phyloP scores from a whole-genome alignment of 2,329 filamentous ascomycete genomes.

The Apiospora marii region DNA sequence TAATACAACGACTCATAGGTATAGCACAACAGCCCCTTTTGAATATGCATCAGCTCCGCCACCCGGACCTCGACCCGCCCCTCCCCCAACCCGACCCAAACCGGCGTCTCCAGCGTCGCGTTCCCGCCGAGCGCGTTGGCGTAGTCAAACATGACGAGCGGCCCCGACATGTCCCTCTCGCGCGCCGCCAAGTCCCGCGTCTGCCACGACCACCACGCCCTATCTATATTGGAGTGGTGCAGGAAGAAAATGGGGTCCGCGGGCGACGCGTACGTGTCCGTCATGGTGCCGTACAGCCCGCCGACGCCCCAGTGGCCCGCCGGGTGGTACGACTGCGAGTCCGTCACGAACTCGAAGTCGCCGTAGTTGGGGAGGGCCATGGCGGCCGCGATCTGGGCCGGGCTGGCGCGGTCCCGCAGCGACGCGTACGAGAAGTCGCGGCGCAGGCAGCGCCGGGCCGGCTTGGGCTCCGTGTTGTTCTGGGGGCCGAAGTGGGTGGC shows the following conservation, averaged over 20 bases:
- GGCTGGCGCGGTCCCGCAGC: background rate
- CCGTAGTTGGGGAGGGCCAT: background rate
- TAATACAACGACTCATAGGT: conserved; percentile 25
- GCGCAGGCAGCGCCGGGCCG: background rate
- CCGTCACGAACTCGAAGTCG: conserved; percentile 12
- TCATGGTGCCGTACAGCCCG: conserved; percentile 27
- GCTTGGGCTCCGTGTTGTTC: background rate
- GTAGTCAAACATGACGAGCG: conserved; percentile 27
- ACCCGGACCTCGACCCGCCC: background rate
- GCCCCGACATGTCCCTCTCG: conserved; percentile 24
- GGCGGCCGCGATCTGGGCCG: background rate
- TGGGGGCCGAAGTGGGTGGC: conserved; percentile 1
- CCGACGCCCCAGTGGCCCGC: conserved; percentile 27
- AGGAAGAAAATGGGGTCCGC: conserved; percentile 25
- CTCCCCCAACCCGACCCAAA: conserved; percentile 23
- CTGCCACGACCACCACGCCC: conserved; percentile 23
- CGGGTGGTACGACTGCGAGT: conserved; percentile 19
- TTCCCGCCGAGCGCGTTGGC: conserved; percentile 24
- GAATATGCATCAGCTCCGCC: conserved; percentile 26
- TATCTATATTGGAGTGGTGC: conserved; percentile 25
- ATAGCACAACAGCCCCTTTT: conserved; percentile 26
- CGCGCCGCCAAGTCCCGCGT: background rate
- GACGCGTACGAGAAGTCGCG: conserved; percentile 20
- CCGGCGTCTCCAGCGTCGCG: conserved; percentile 24
- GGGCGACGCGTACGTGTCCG: conserved; percentile 24